Base-by-base conservation (phyloP, 208 protist genomes). In the Acanthamoeba sp. region DNA sequence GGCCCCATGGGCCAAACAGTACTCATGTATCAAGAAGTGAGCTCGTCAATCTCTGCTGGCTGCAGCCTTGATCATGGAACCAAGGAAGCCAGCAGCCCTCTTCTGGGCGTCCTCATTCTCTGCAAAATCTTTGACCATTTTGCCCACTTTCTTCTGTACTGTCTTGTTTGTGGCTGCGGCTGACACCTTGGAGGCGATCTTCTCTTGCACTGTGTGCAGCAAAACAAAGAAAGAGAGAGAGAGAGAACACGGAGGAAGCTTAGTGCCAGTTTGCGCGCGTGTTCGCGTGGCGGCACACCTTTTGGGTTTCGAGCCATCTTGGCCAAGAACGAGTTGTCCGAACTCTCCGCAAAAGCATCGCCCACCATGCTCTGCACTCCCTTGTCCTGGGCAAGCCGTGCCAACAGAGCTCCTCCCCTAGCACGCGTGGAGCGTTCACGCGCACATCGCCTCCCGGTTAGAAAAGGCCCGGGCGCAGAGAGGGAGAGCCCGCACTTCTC, bases 281-380 rank as follows among this genome's bases (percentile, higher is more conserved):
- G n/a, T n/a, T n/a, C n/a, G n/a, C n/a, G n/a, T n/a, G n/a, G n/a
- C n/a, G 29, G 22, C 6, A 7, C n/a, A 82, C 73, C 42, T 24
- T 82, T 82, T 4, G 73, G 73, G 38, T 82, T 82, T 6, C 38
- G 29, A 14, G 73, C 73, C 73, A 82, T 42, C 27, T 50, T 82
- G 18, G 73, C 73, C 38, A 82, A 4, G 42, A 82, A 82, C 36
- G 73, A 82, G 29, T 82, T 82, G 73, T 82, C 73, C 5, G 73
- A 20, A 38, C 73, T 82, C 16, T 82, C 73, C 24, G 73, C 73
- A 29, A 82, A 50, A 16, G 73, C 73, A 6, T 82, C 73, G 38
- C 73, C 73, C 73, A 82, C 73, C 73, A 82, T 82, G 73, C 40
- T 82, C 42, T 82, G 73, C 36, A 82, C 73, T 2, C 38, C 10